Percentiles rank a stretch among this genome's conserved stretches.
Evolutionary conservation across 164 flowering plant genomes (phyloP).

Genomic region (Kalanchoe fedtschenkoi): DNA sequence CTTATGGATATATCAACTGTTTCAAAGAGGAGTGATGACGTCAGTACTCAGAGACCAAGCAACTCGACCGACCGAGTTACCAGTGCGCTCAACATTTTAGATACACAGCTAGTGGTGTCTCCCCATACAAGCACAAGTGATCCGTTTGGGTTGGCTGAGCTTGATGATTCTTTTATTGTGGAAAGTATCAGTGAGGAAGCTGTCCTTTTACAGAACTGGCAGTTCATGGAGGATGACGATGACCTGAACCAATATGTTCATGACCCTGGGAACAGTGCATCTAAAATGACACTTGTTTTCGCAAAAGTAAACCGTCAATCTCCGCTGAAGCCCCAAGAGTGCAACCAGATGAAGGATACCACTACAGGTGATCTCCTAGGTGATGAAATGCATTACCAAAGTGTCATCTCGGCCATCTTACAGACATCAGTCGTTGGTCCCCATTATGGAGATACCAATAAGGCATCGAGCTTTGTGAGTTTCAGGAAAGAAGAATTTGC

Average conservation of each 20-base stretch:
- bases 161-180: slow-evolving; percentile 39
- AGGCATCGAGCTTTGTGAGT: slow-evolving; percentile 40
- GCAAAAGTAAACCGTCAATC: slow-evolving; percentile 15
- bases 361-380: slow-evolving; percentile 18
- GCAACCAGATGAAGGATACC: slow-evolving; percentile 16
- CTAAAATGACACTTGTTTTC: slow-evolving; percentile 38
- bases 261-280: slow-evolving; percentile 56
- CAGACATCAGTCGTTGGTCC: slow-evolving; percentile 36
- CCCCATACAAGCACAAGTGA: slow-evolving; percentile 36
- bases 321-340: slow-evolving; percentile 20
- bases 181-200: slow-evolving; percentile 25
- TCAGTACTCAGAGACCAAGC: background rate
- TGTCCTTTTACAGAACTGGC: slow-evolving; percentile 66
- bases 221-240: slow-evolving; percentile 61
- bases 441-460: slow-evolving; percentile 15
- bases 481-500: slow-evolving; percentile 37
- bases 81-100: background rate
- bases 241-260: slow-evolving; percentile 43
- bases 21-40: background rate
- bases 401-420: slow-evolving; percentile 45
- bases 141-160: slow-evolving; percentile 25
- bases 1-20: background rate
- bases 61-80: background rate
- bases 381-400: slow-evolving; percentile 49
- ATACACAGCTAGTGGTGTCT: slow-evolving; percentile 14